Evolutionary conservation across 768 basidiomycete species (phyloP), one percentile per base, ranked within the genome.

Genomic region (Suillus cothurnatus): DNA sequence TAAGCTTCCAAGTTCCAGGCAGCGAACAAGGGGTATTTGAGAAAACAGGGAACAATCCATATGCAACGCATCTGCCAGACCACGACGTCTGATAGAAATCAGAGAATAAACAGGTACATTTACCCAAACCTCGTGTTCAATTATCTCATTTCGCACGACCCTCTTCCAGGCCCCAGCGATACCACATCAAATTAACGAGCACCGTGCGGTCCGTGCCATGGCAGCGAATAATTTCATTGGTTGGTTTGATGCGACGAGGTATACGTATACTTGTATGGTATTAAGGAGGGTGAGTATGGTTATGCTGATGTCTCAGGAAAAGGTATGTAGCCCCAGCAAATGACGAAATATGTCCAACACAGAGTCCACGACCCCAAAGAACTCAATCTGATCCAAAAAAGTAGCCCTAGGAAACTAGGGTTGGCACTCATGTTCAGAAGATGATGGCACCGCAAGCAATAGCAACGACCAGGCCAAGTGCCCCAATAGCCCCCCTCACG

Each of bases 381-480:
- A n/a, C n/a, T n/a, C n/a, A n/a, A n/a, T n/a, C n/a, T n/a, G n/a
- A n/a, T n/a, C n/a, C n/a, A n/a, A 28, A 58, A 53, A 31, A 31
- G 23, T 8, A 11, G 26, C 57, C 23, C 23, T 19, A 19, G 21
- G 6, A 31, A 31, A 31, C 19, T 2, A 31, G 32, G 19, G n/a
- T 58, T 23, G 56, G 23, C 58, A 31, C 26, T 41, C 26, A 23
- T 41, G 6, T n/a, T 64, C 38, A 74, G 14, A 74, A 28, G 11
- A 64, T 61, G 49, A 69, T 36, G 32, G 65, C 52, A 21, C 63
- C 64, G 14, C 67, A 69, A 17, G 56, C 47, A 31, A 75, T n/a
- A 19, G 61, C 53, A 41, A 66, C 66, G 17, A 52, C 28, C 34
- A 69, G 9, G 26, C 63, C 67, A 12, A 63, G 26, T n/a, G 38